Evolutionary conservation across 805 yeast species (phyloP).

Genomic region (Saccharomycopsis sp.): DNA sequence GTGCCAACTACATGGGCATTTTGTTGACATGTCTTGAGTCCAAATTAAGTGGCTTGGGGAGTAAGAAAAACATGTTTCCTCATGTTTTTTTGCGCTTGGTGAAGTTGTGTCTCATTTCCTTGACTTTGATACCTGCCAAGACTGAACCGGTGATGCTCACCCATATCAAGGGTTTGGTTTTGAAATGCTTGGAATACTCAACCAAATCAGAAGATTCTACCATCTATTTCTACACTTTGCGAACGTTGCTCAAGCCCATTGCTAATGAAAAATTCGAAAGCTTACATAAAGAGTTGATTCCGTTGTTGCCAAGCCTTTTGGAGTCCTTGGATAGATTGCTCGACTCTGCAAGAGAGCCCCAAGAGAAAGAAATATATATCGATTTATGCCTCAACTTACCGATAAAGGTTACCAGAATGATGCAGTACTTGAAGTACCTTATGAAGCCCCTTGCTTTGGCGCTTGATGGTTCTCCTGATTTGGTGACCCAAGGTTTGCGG

Average conservation of each 20-base stretch:
- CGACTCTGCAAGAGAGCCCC: conserved; percentile 73
- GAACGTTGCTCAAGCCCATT: conserved; percentile 86
- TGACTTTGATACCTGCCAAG: conserved; percentile 54
- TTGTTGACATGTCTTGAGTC: conserved; percentile 66
- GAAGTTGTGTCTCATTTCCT: conserved; percentile 87
- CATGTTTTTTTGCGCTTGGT: conserved; percentile 77
- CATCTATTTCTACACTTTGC: conserved; percentile 76
- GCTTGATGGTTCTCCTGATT: conserved; percentile 78
- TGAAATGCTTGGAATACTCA: conserved; percentile 68
- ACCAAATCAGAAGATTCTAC: conserved; percentile 85
- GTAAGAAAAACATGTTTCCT: conserved; percentile 67
- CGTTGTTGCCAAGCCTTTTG: conserved; percentile 73
- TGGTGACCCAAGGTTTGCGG: conserved; percentile 86
- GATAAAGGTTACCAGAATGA: conserved; percentile 82
- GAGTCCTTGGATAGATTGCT: conserved; percentile 80
- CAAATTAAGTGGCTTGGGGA: conserved; percentile 66
- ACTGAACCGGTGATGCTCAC: conserved; percentile 85
- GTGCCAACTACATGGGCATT: conserved; percentile 83
- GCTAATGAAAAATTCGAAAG: conserved; percentile 82
- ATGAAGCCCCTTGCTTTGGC: conserved; percentile 91
- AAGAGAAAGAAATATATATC: conserved; percentile 88
- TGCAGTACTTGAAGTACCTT: conserved; percentile 80
- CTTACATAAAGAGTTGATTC: conserved; percentile 78
- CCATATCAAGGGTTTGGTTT: conserved; percentile 64
- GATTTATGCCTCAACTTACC: conserved; percentile 95